A percentile compares a stretch with the other conserved stretches of the same genome.
These are phyloP conservation scores for Sicyos edulis DNA, from an alignment of 306 rosid genomes.

Conservation along the genomic window DNA sequence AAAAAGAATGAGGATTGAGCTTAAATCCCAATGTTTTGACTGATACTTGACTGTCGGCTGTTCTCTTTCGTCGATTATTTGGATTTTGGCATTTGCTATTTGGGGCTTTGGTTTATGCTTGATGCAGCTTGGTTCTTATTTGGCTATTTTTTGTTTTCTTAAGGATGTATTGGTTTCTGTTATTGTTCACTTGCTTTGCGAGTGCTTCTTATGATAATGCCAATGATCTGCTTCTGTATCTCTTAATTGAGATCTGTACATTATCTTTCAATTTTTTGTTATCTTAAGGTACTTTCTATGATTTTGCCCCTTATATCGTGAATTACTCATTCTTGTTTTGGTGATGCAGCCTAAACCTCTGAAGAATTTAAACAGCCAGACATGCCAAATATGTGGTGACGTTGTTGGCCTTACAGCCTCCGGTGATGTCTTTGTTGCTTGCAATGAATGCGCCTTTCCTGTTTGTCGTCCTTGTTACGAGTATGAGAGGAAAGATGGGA, in stretches of 20 bases:
- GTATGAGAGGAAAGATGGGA: slow-evolving; percentile 90
- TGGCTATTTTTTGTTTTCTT: too few relatives aligned
- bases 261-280: not conserved
- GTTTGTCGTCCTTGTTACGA: slow-evolving; percentile 94
- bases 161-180: not conserved
- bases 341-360: slow-evolving; percentile 66
- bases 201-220: slow-evolving; percentile 1
- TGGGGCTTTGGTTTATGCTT: too few relatives aligned
- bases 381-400: slow-evolving; percentile 92
- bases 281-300: not conserved
- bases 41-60: slow-evolving; percentile 6
- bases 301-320: slow-evolving; percentile 1
- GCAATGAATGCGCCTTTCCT: slow-evolving; percentile 95
- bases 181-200: not conserved
- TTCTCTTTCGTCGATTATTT: not conserved
- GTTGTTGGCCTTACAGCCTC: slow-evolving; percentile 60
- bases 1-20: slow-evolving; percentile 9
- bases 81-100: not conserved
- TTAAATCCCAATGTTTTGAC: slow-evolving; percentile 23
- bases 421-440: slow-evolving; percentile 92
- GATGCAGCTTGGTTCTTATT: too few relatives aligned
- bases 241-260: slow-evolving; percentile 13
- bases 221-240: not conserved
- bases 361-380: slow-evolving; percentile 69
- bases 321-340: slow-evolving; percentile 19